Base-by-base conservation (phyloP, 139 green algal species). In the Microglena sp. region DNA sequence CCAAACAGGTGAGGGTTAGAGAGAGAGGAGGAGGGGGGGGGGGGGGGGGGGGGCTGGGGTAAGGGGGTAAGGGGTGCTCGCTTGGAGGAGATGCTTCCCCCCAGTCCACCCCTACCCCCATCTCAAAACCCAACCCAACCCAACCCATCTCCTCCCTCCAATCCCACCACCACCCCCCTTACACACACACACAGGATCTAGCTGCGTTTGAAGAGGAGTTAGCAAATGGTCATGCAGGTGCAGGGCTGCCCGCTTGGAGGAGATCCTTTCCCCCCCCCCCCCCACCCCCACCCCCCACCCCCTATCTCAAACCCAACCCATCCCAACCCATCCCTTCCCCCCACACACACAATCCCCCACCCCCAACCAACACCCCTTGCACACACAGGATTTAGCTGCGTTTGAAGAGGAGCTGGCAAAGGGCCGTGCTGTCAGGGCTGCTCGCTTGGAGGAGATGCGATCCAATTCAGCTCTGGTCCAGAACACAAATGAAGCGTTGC, bases 331-430 rank as follows among this genome's bases (percentile, higher is more conserved):
- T 11, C 40, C 40, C 15, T 11, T 24, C 40, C 15, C 11, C 11
- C 11, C 40, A 50, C 40, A 15, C 40, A 11, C 15, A 15, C 40
- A 50, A 15, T 50, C 15, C 40, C 40, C 11, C 11, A 50, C 11
- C 40, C 40, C 40, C 40, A 50, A 50, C 40, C 11, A 50, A 50
- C 11, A 50, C 11, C 40, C 40, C 15, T 11, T 50, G 11, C 11
- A 15, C 56, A 8, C 7, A 15, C 21, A 50, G 32, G 58, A 65
- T 4, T 54, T 66, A 45, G 62, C 69, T 24, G 56, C 46, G 28
- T 60, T 65, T 60, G 63, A 81, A 64, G 73, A 68, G 58, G 44
- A 71, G 62, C 50, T 72, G 53, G 66, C 69, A 61, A 24, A 43
- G 22, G 64, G 45, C 4, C 33, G 68, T 29, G 44, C 8, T 21